Evolutionary conservation across 352 stramenopile genomes (phyloP), one percentile per base, ranked within the genome.

Genomic region (Pythium guiyangense): DNA sequence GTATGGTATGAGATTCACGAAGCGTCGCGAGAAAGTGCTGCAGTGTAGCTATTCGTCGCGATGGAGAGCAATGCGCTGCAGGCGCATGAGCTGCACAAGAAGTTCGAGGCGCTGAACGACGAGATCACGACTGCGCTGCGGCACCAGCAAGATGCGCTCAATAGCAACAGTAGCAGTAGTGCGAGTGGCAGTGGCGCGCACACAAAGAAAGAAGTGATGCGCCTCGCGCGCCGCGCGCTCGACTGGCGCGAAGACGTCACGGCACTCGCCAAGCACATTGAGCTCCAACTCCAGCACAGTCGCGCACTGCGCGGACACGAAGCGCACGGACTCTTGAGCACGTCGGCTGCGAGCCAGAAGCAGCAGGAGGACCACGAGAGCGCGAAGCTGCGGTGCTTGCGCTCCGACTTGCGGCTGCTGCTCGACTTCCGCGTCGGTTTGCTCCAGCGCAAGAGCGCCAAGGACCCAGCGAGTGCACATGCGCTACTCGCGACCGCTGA

Each of bases 201-300:
- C 20, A 70, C 67, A 35, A 73, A 75, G 31, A 71, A 71, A 51
- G 73, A 86, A 46, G 72, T 74, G 34, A 17, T 90, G 43, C 65
- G 66, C 2, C 63, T 92, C 8, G 70, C 70, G 10, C 76, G 77
- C 54, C 76, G 73, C 29, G 74, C 78, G 4, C 73, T 73, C 43
- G 74, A 87, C 47, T 94, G 84, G 84, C 80, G 77, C 1, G 79
- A 84, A 10, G 79, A 92, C 46, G 80, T 90, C 45, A 77, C 71
- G 22, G 77, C 74, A 37, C 57, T 94, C 26, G 70, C 79, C 12
- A 90, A 86, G 55, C 75, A 90, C 52, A 92, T 92, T 35, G 78
- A 88, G 9, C 31, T 81, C 3, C 84, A 94, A 55, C 52, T 94
- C 18, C 71, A 92, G 46, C 65, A 85, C 50, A 90, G 81, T 59